phyloP scores from a whole-genome alignment of 1,284 basidiomycete species.

The Moesziomyces parantarcticus region DNA sequence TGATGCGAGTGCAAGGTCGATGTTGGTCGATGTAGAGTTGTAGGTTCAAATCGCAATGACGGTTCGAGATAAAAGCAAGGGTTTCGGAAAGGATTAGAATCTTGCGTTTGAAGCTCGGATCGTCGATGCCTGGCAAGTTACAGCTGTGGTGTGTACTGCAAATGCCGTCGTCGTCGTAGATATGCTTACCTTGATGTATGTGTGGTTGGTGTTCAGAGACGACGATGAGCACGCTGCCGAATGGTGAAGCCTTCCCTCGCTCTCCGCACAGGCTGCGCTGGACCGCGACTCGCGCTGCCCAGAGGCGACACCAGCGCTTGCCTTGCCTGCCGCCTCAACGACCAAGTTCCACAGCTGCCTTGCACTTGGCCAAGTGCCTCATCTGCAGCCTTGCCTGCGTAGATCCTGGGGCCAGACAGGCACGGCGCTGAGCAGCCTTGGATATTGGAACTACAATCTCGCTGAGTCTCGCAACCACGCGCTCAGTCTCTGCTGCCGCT shows the following conservation, averaged over 20 bases:
- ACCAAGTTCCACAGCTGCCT: too few relatives aligned
- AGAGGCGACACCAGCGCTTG: too few relatives aligned
- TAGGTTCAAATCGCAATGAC: background rate
- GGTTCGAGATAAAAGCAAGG: background rate
- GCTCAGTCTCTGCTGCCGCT: constrained; percentile 2
- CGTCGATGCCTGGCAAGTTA: background rate
- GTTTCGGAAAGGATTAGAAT: constrained; percentile 21
- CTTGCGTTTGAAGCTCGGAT: constrained; percentile 1
- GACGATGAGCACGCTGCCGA: constrained; percentile 24
- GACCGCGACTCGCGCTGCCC: too few relatives aligned
- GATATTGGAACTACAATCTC: constrained; percentile 2
- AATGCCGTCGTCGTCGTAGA: constrained; percentile 9
- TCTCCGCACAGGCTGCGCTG: too few relatives aligned
- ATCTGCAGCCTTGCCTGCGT: too few relatives aligned
- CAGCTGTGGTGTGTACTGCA: constrained; percentile 5
- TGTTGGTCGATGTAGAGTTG: background rate
- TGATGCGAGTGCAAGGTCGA: background rate
- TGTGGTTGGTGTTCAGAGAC: constrained; percentile 40
- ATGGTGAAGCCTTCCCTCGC: constrained; percentile 9
- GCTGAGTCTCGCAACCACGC: background rate
- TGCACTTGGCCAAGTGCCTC: too few relatives aligned
- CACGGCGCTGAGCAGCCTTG: constrained; percentile 14
- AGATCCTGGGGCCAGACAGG: background rate
- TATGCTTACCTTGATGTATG: constrained; percentile 50
- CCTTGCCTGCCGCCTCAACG: too few relatives aligned